phyloP scores from a whole-genome alignment of 352 stramenopile genomes.

The Phytophthora hybrid region DNA sequence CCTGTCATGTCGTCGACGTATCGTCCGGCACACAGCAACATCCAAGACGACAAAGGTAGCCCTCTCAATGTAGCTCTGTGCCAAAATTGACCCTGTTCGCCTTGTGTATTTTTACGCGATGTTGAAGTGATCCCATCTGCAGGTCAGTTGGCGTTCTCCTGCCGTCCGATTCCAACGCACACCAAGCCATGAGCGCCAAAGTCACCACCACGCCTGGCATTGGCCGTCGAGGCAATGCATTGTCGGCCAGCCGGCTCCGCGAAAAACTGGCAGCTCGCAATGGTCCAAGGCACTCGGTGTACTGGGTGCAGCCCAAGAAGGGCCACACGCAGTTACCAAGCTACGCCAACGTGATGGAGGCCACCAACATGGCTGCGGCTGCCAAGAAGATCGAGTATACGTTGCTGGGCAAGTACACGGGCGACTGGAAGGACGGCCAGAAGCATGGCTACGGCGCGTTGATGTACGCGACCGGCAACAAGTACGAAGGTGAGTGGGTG shows the following conservation, averaged over 20 bases:
- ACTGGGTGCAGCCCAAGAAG: constrained; percentile 76
- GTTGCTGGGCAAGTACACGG: constrained; percentile 90
- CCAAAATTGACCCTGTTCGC: constrained; percentile 21
- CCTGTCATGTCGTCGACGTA: constrained; percentile 16
- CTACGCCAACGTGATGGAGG: constrained; percentile 48
- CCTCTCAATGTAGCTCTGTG: constrained; percentile 38
- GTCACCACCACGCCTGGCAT: constrained; percentile 15
- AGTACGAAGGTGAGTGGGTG: constrained; percentile 90
- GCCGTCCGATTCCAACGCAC: background rate
- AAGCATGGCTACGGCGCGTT: constrained; percentile 94
- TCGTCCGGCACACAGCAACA: constrained; percentile 9
- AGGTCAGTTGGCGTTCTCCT: constrained; percentile 18
- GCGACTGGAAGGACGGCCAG: constrained; percentile 93
- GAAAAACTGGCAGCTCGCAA: constrained; percentile 70
- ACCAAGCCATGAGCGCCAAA: constrained; percentile 26
- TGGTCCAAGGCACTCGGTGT: constrained; percentile 78
- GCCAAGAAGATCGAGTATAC: constrained; percentile 65
- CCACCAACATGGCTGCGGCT: constrained; percentile 46
- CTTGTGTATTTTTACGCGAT: constrained; percentile 33
- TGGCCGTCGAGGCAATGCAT: constrained; percentile 26
- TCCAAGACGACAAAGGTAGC: constrained; percentile 11
- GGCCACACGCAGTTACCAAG: constrained; percentile 37
- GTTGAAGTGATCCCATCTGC: constrained; percentile 26
- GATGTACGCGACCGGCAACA: constrained; percentile 91
- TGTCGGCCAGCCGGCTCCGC: constrained; percentile 54